Evolutionary conservation across 345 rosid genomes (phyloP).

Genomic region (Salix udensis): DNA sequence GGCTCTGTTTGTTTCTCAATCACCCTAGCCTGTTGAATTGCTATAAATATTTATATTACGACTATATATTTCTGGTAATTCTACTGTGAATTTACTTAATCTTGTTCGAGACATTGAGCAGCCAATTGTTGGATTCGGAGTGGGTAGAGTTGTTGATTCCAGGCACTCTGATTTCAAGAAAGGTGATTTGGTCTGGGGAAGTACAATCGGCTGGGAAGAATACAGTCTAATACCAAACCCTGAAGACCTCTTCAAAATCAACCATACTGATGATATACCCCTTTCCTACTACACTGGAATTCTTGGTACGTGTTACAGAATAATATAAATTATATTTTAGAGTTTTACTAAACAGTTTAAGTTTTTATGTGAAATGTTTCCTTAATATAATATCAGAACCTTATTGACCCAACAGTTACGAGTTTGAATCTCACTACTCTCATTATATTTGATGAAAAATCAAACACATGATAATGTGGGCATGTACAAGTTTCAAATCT

Average conservation of each 20-base stretch:
- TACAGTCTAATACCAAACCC: slow-evolving; percentile 14
- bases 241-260: slow-evolving; percentile 19
- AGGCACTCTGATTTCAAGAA: slow-evolving; percentile 15
- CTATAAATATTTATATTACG: no score
- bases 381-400: no score
- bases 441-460: no score
- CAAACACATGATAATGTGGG: no score
- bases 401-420: no score
- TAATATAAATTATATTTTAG: no score
- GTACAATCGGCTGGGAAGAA: slow-evolving; percentile 30
- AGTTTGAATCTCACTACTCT: no score
- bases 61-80: no score
- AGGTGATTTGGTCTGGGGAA: slow-evolving; percentile 33
- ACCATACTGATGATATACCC: slow-evolving; percentile 20
- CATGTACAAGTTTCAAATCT: no score
- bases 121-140: slow-evolving; percentile 26
- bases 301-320: slow-evolving; percentile 7
- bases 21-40: no score
- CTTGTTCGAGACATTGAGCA: background rate
- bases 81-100: background rate
- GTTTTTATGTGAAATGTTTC: no score
- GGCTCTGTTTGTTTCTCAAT: slow-evolving; percentile 27
- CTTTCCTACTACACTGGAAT: slow-evolving; percentile 28
- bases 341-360: no score
- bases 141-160: slow-evolving; percentile 27